A percentile compares a stretch with the other conserved stretches of the same genome.
Conservation (phyloP, 768 basidiomycete species). For the Clathrus columnatus region DNA sequence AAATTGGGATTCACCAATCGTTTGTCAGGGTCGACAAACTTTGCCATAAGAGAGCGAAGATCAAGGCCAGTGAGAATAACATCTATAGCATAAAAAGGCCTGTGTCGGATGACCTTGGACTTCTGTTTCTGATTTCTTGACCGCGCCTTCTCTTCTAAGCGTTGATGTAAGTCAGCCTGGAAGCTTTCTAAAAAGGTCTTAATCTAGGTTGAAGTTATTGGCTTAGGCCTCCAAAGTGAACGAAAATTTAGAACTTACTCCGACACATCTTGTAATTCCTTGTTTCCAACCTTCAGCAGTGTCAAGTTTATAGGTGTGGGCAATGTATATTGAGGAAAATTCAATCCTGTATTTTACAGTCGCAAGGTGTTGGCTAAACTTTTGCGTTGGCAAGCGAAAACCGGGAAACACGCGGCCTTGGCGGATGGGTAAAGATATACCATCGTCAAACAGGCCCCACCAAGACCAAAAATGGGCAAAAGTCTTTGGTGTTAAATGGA, state of each 20-base stretch:
- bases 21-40: conserved; percentile 67
- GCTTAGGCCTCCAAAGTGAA: not conserved
- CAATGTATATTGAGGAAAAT: conserved; percentile 69
- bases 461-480: conserved; percentile 90
- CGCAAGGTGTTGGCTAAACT: conserved; percentile 80
- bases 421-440: conserved; percentile 72
- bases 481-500: conserved; percentile 78
- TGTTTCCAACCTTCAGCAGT: conserved; percentile 70
- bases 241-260: conserved; percentile 30
- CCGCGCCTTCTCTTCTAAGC: conserved; percentile 71
- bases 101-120: conserved; percentile 52
- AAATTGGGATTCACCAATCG: conserved; percentile 41
- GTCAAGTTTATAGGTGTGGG: conserved; percentile 82
- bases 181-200: conserved; percentile 77
- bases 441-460: conserved; percentile 80
- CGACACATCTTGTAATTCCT: conserved; percentile 72
- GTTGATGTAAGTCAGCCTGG: conserved; percentile 87
- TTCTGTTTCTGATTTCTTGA: not conserved
- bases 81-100: conserved; percentile 84
- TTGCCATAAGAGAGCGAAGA: conserved; percentile 68
- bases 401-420: conserved; percentile 77
- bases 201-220: not conserved
- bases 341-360: conserved; percentile 86
- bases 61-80: conserved; percentile 70
- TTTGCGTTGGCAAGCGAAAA: conserved; percentile 62